Base-by-base conservation (phyloP, 1,139 yeast species). In the Debaryomyces psychrophilus region DNA sequence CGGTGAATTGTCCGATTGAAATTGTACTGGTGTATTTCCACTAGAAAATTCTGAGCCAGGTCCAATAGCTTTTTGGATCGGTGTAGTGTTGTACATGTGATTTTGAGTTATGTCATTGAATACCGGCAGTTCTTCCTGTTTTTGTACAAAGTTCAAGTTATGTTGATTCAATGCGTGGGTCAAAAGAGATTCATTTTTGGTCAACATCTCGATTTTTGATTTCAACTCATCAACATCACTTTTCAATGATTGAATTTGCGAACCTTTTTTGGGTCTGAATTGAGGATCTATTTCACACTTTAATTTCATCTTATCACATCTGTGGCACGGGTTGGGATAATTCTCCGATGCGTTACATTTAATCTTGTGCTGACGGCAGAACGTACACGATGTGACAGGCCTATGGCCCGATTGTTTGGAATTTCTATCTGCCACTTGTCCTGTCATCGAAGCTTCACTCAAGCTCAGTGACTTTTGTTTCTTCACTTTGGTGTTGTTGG, bases 321-420 rank as follows among this genome's bases (percentile, higher is more conserved):
- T 68, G 27, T 85, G 79, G 64, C 97, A 92, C 0, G 97, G 89
- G 11, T 76, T 74, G 1, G 97, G 97, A 56, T 80, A 87, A 50
- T 85, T 83, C 22, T 87, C 93, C 3, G 89, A 80, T 0, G 97
- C 97, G 61, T 92, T 89, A 67, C 98, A 92, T 60, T 87, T 87
- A 67, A 90, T 90, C 66, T 92, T 92, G 62, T 90, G 97, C 62
- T 92, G 97, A 45, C 97, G 82, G 62, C 98, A 92, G 60, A 90
- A 95, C 0, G 96, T 88, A 61, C 98, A 92, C 2, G 96, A 87
- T 0, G 96, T 87, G 1, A 90, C 95, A 0, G 97, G 97, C 46
- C 97, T 71, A 58, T 86, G 92, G 11, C 77, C 77, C 0, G 74
- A 62, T 41, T 67, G 71, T 50, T 70, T 71, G 28, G 60, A 45